A percentile compares a stretch with the other conserved stretches of the same genome.
phyloP scores from a whole-genome alignment of 768 basidiomycete genomes.

The Suillus clintonianus region DNA sequence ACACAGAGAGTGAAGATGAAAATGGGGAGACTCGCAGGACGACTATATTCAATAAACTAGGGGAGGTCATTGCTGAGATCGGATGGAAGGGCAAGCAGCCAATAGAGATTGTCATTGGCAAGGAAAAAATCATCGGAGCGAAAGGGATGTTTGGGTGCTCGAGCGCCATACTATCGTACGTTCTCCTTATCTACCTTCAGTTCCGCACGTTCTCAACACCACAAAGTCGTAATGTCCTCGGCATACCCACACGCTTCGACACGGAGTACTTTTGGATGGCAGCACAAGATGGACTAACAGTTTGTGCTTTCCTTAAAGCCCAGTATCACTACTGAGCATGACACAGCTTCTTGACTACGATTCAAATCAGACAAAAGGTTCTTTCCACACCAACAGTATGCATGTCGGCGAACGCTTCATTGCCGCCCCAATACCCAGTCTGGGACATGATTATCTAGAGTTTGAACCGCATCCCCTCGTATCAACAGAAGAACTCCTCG shows the following conservation, averaged over 20 bases:
- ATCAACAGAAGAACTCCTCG: constrained; percentile 53
- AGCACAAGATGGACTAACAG: constrained; percentile 52
- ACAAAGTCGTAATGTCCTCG: constrained; percentile 56
- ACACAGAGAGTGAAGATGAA: constrained; percentile 30
- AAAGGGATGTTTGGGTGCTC: constrained; percentile 60
- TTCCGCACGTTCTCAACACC: constrained; percentile 3
- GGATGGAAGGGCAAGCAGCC: constrained; percentile 56
- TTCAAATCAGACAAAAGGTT: constrained; percentile 48
- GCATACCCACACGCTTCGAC: constrained; percentile 63
- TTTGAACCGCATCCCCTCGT: constrained; percentile 51
- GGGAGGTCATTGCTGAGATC: constrained; percentile 47
- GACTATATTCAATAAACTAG: constrained; percentile 42
- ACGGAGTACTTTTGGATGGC: constrained; percentile 62
- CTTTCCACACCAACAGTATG: constrained; percentile 52
- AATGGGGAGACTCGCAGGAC: constrained; percentile 40
- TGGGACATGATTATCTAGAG: constrained; percentile 61
- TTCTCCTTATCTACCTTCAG: not conserved
- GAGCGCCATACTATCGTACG: constrained; percentile 56
- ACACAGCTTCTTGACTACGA: constrained; percentile 55
- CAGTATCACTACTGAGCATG: constrained; percentile 5
- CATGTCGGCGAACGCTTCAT: constrained; percentile 47
- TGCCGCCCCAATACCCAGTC: constrained; percentile 49
- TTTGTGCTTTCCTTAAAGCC: constrained; percentile 29
- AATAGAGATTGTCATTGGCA: constrained; percentile 48
- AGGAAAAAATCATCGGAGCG: constrained; percentile 52